These are phyloP conservation scores for Rutstroemia sp. DNA, from an alignment of 2,329 filamentous ascomycete genomes.

Conservation along the genomic window DNA sequence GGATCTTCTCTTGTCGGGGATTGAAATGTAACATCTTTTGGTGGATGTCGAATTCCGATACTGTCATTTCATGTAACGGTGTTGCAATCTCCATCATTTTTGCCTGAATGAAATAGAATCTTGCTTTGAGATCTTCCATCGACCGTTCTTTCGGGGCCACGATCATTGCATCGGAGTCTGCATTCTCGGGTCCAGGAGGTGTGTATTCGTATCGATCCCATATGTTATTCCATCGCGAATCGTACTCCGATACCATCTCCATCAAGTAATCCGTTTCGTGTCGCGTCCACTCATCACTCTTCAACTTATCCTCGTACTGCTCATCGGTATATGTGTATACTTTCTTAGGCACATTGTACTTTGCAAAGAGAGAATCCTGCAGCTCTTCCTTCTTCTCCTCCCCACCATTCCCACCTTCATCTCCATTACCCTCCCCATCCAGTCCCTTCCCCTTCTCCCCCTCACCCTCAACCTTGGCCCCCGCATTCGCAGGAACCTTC, in stretches of 20 bases:
- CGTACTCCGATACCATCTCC: slow-evolving; percentile 65
- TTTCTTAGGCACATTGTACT: slow-evolving; percentile 77
- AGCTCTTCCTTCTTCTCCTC: slow-evolving; percentile 16
- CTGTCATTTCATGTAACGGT: slow-evolving; percentile 79
- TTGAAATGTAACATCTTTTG: slow-evolving; percentile 85
- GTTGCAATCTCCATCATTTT: slow-evolving; percentile 76
- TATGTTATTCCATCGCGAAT: slow-evolving; percentile 85
- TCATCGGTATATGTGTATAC: slow-evolving; percentile 79
- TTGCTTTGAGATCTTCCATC: slow-evolving; percentile 84
- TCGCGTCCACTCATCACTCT: slow-evolving; percentile 74
- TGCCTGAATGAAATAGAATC: slow-evolving; percentile 83
- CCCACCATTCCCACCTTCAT: slow-evolving; percentile 31
- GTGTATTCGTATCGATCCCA: slow-evolving; percentile 85
- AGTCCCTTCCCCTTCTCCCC: slow-evolving; percentile 34
- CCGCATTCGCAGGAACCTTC: slow-evolving; percentile 43
- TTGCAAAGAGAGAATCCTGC: slow-evolving; percentile 66
- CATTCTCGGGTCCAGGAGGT: slow-evolving; percentile 29
- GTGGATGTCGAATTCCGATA: slow-evolving; percentile 73
- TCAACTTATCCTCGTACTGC: slow-evolving; percentile 71
- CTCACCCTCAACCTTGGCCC: slow-evolving; percentile 40
- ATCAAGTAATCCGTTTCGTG: slow-evolving; percentile 93
- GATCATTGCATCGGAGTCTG: slow-evolving; percentile 21
- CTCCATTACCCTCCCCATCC: slow-evolving; percentile 34
- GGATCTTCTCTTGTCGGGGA: slow-evolving; percentile 64
- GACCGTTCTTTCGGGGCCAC: slow-evolving; percentile 47